Evolutionary conservation across 2,329 filamentous ascomycete genomes (phyloP).

Genomic region (Ophiocordyceps robertsii): DNA sequence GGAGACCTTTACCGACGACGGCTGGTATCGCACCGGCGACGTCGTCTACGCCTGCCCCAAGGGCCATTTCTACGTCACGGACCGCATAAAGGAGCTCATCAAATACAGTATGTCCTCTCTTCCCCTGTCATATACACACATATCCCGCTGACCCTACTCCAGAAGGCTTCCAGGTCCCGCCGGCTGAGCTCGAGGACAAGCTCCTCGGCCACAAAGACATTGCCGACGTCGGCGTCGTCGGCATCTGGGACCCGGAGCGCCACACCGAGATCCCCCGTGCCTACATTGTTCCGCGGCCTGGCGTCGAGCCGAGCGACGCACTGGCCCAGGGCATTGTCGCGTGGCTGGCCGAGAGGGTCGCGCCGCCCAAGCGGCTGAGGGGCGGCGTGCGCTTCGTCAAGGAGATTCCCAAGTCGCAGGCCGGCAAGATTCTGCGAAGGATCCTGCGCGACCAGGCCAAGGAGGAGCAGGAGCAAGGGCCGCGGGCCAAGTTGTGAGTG

Average conservation of each 20-base stretch:
- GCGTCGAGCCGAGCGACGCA: slow-evolving; percentile 19
- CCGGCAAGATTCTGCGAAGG: slow-evolving; percentile 34
- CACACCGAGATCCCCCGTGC: slow-evolving; percentile 54
- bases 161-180: slow-evolving; percentile 57
- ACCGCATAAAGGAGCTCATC: slow-evolving; percentile 60
- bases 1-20: slow-evolving; percentile 60
- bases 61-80: slow-evolving; percentile 81
- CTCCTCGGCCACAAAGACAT: slow-evolving; percentile 29
- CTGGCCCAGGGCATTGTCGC: slow-evolving; percentile 19
- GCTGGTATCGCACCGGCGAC: slow-evolving; percentile 86
- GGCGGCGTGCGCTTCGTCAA: slow-evolving; percentile 58
- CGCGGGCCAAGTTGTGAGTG: slow-evolving; percentile 20
- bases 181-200: slow-evolving; percentile 48
- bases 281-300: slow-evolving; percentile 22
- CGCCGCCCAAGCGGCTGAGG: slow-evolving; percentile 53
- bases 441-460: slow-evolving; percentile 32
- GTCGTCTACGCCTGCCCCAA: slow-evolving; percentile 65
- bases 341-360: slow-evolving; percentile 42
- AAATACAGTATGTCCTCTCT: slow-evolving; percentile 30
- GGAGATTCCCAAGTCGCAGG: slow-evolving; percentile 55
- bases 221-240: slow-evolving; percentile 51
- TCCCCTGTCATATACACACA: not conserved
- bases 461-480: slow-evolving; percentile 17
- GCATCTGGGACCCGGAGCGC: slow-evolving; percentile 41
- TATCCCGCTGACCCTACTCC: not conserved